Evolutionary conservation across 208 protist species (phyloP), one percentile per base, ranked within the genome.

Genomic region (Leishmania guyanensis): DNA sequence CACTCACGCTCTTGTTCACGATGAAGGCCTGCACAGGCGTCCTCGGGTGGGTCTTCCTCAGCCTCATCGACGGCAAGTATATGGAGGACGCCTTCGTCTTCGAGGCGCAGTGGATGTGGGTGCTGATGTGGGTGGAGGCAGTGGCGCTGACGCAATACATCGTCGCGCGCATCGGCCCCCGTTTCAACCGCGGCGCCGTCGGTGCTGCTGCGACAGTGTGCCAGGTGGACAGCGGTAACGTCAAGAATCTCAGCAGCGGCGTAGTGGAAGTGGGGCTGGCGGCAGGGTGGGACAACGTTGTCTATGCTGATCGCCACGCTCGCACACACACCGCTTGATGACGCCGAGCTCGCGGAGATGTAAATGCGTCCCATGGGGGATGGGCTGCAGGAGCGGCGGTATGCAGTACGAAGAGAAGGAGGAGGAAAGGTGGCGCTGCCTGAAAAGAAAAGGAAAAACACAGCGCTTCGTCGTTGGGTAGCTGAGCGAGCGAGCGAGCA

Each of bases 1-100:
- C 74, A 70, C 74, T 83, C 36, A 83, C 80, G 12, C 60, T 75
- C n/a, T 10, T 83, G 29, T 83, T 75, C 65, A 4, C 78, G 43
- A 9, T 79, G 20, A 73, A 75, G 39, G 74, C 80, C 12, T 62
- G 50, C 36, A 79, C 80, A 2, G 74, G 74, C 12, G 46, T 75
- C 50, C 53, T 77, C 51, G 74, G 74, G 66, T 83, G 74, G 74
- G 29, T 75, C n/a, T 79, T 83, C 36, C 71, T 83, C 29, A 20
- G 56, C 43, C 39, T 33, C 16, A 68, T 83, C 4, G 80, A 83
- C 66, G 74, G 74, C n/a, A 46, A 51, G 54, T 78, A 75, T 70
- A 79, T 83, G 80, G 80, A 83, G 65, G 72, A 79, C 46, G 80
- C 70, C 16, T 79, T 83, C 29, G 46, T 83, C 9, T 78, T 78